Base-by-base conservation (phyloP, 805 yeast genomes). In the Middelhovenomyces tepae region DNA sequence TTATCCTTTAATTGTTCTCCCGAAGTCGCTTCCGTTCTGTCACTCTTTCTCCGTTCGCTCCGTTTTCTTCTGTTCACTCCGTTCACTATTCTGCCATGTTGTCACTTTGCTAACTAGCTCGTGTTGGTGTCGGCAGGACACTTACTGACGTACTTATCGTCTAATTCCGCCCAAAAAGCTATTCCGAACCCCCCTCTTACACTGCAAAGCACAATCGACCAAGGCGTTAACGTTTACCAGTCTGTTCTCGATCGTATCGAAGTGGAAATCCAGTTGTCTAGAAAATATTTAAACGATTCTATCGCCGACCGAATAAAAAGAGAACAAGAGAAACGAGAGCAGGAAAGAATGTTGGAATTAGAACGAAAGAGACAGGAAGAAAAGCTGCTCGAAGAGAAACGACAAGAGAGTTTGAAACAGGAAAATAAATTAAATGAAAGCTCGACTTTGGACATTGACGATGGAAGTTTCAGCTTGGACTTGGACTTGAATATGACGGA, bases 121-220 rank as follows among this genome's bases (percentile, higher is more conserved):
- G 39, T 45, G 10, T 26, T 45, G 17, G 46, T 43, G 7, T 28
- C 37, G 9, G 32, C 45, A 19, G 48, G 48, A 16, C 19, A 41
- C 16, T 31, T 45, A 17, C 31, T 45, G 2, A 27, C 35, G 16
- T 30, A 37, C 21, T 28, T 44, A 24, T 27, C 32, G 18, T 17
- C 40, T 9, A 35, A 37, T 27, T 30, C 34, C 14, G n/a, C 28
- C n/a, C 38, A 38, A 24, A 38, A 39, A 31, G 43, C 39, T n/a
- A 39, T 45, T 14, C 47, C 50, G 10, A 47, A 47, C 34, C 48
- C 50, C 4, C 47, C 48, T 1, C 28, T 43, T 4, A 30, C 35
- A 11, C 31, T 46, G 13, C 50, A 46, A 27, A 22, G 37, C 5
- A 20, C 44, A 5, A 40, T 47, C 14, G 46, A 47, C 36, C 35